These are phyloP conservation scores for Passiflora organensis DNA, from an alignment of 345 rosid genomes.

Conservation along the genomic window DNA sequence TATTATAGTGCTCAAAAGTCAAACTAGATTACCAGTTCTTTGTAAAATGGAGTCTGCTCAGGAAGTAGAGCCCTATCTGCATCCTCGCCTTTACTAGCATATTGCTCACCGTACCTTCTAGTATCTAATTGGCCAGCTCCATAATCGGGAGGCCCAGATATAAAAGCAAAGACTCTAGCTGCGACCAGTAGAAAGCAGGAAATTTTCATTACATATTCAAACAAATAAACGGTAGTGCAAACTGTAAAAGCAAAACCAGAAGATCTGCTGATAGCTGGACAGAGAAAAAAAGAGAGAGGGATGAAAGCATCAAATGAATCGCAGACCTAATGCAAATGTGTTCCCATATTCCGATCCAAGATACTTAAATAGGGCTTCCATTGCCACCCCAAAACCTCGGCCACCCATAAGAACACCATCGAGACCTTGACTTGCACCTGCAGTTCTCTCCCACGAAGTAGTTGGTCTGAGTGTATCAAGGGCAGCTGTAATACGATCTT, in stretches of 20 bases:
- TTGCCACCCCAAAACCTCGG: constrained; percentile 93
- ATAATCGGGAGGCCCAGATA: constrained; percentile 99
- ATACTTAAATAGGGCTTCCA: constrained; percentile 90
- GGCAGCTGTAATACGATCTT: constrained; percentile 84
- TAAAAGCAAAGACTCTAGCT: constrained; percentile 93
- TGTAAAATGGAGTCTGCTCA: constrained; percentile 96
- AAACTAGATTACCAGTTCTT: constrained; percentile 66
- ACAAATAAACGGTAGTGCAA: no score
- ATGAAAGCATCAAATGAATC: constrained; percentile 20
- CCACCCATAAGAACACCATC: constrained; percentile 96
- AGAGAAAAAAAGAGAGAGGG: constrained; percentile 6
- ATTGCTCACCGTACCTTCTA: constrained; percentile 94
- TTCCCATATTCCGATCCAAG: constrained; percentile 95
- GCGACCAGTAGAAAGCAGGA: constrained; percentile 34
- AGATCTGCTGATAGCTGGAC: no score
- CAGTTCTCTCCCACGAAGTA: constrained; percentile 90
- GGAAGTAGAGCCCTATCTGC: constrained; percentile 99
- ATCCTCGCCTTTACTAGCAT: constrained; percentile 98
- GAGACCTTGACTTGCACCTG: constrained; percentile 68
- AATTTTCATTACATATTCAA: not conserved
- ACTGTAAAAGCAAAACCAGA: no score
- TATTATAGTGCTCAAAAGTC: not conserved
- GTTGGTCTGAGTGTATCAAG: constrained; percentile 95
- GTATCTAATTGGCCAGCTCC: constrained; percentile 98
- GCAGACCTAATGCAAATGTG: constrained; percentile 86